Conservation (phyloP, 2,329 filamentous ascomycete genomes). For the Aspergillus candidus region DNA sequence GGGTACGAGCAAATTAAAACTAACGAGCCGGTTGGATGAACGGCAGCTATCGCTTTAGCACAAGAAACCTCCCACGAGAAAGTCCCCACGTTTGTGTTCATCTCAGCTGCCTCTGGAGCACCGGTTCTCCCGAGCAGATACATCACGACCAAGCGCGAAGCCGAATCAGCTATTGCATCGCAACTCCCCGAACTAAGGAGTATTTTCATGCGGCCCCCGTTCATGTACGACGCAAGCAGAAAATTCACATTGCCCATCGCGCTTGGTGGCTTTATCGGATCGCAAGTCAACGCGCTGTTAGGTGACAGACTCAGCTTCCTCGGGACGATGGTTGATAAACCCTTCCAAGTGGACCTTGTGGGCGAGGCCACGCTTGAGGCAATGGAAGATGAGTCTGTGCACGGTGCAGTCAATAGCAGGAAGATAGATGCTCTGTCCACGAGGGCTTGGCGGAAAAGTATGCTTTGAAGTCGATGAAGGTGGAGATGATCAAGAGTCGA, state of each 20-base stretch:
- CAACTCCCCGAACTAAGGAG: conserved; percentile 69
- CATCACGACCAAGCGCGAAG: conserved; percentile 85
- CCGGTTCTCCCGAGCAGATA: conserved; percentile 80
- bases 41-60: conserved; percentile 70
- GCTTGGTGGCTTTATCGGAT: conserved; percentile 65
- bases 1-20: not conserved
- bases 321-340: conserved; percentile 78
- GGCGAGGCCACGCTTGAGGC: conserved; percentile 87
- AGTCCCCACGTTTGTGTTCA: conserved; percentile 70
- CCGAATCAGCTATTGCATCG: conserved; percentile 67
- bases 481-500: too few relatives aligned
- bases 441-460: conserved; percentile 80
- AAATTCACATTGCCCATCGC: conserved; percentile 81
- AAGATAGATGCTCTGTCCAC: conserved; percentile 76
- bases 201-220: conserved; percentile 77
- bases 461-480: conserved; percentile 56
- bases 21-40: not conserved
- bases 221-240: conserved; percentile 81
- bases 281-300: conserved; percentile 68
- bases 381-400: conserved; percentile 64
- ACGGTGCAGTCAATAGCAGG: conserved; percentile 69
- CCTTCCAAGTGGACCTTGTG: conserved; percentile 78
- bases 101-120: conserved; percentile 81
- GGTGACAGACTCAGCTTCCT: conserved; percentile 73
- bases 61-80: conserved; percentile 63